Evolutionary conservation across 306 rosid genomes (phyloP), one percentile per base, ranked within the genome.

Genomic region (Spatholobus suberectus): DNA sequence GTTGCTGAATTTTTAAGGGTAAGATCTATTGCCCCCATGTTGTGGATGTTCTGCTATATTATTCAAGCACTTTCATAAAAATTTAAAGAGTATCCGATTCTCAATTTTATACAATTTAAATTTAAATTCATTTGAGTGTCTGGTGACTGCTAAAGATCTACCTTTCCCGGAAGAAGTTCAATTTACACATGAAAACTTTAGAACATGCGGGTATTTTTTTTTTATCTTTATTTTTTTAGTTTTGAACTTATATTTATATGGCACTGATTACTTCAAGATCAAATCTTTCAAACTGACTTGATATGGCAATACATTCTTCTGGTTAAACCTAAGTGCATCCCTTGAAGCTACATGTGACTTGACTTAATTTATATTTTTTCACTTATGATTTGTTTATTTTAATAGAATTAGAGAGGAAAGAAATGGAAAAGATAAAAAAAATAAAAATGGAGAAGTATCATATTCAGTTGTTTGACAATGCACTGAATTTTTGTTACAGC

Each of bases 1-100:
- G 92, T 93, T 35, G 94, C 93, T 54, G 99, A 91, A 75, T 90
- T 93, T 91, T 70, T 96, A 85, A 94, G 91, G 97, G 99, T 96
- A 80, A 67, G 70, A 18, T 80, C 81, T 52, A 63, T 79, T 37
- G 41, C 62, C 21, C 21, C 57, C 35, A 49, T 44, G 55, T 51
- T 59, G 21, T 78, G 69, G 70, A 65, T 54, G 65, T 68, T 76
- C 47, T 46, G 14, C 18, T 62, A 57, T 76, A 76, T 26, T 83
- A 35, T 71, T 58, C 38, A 61, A 29, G 70, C 83, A 52, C 74
- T 27, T 23, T 21, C 46, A 32, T 21, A 58, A 57, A 75, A 78
- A 38, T 74, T 79, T 73, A 63, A 32, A 40, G 35, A 4, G 51
- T 29, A 54, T 59, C 24, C 27, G 66, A 73, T 21, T 78, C 52